Conservation (phyloP, 164 flowering plant genomes). For the Warburgia ugandensis region DNA sequence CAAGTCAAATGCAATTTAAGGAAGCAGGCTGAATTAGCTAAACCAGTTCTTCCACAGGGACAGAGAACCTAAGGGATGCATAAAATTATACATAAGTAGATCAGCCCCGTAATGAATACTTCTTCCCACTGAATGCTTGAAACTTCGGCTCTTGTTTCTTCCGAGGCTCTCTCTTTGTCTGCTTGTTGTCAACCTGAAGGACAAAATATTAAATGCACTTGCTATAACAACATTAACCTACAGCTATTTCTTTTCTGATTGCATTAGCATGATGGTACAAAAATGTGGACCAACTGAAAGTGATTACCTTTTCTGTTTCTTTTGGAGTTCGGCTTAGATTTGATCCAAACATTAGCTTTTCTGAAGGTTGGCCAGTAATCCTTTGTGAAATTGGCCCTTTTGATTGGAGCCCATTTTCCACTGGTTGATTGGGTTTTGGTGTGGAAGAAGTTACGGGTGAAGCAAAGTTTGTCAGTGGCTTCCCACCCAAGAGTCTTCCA, state of each 20-base stretch:
- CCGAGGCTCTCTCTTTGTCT: conserved; percentile 37
- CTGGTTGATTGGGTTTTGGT: conserved; percentile 31
- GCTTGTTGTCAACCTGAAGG: conserved; percentile 15
- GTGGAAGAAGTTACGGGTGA: conserved; percentile 37
- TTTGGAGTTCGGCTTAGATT: conserved; percentile 38
- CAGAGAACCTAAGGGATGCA: no score
- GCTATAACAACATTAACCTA: not conserved
- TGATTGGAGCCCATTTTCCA: conserved; percentile 42
- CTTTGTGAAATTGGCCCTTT: no score
- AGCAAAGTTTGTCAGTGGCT: conserved; percentile 35
- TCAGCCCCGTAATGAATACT: conserved; percentile 75
- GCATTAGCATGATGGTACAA: no score
- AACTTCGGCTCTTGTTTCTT: conserved; percentile 68
- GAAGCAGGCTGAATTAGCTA: no score
- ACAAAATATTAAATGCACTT: not conserved
- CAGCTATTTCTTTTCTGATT: no score
- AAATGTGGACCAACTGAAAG: no score
- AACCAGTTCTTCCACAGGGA: no score
- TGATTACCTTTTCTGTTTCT: conserved; percentile 40
- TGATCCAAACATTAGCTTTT: conserved; percentile 92
- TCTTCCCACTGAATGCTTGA: conserved; percentile 79
- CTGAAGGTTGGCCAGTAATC: conserved; percentile 61
- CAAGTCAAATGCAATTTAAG: no score
- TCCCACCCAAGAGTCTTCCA: conserved; percentile 90
- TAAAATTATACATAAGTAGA: no score